These are phyloP conservation scores for Penicillium digitatum DNA, from an alignment of 2,329 filamentous ascomycete species.

Conservation along the genomic window DNA sequence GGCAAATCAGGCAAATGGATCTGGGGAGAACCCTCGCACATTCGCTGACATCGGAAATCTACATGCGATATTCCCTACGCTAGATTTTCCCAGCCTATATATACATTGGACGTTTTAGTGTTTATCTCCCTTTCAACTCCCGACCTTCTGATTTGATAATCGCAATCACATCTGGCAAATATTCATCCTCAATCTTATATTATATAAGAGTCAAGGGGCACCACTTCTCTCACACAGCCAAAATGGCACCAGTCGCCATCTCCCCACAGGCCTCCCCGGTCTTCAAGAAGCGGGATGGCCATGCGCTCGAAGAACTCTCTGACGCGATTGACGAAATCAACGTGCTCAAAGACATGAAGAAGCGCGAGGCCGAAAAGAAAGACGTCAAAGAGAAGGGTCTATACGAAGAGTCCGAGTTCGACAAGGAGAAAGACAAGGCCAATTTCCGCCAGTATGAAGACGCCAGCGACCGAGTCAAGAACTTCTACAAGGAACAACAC, in stretches of 20 bases:
- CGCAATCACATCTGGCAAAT: not conserved
- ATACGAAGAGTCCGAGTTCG: conserved; percentile 62
- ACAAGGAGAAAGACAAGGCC: conserved; percentile 71
- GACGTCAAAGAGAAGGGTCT: conserved; percentile 37
- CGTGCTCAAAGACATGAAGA: conserved; percentile 55
- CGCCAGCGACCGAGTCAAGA: conserved; percentile 78
- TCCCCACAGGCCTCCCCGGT: conserved; percentile 20
- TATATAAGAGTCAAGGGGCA: not conserved
- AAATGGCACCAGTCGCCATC: conserved; percentile 33
- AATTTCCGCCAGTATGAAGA: conserved; percentile 79
- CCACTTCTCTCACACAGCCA: conserved; percentile 3
- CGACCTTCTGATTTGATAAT: not conserved
- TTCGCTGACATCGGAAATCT: conserved; percentile 17
- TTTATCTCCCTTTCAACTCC: not conserved
- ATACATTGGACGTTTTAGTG: conserved; percentile 4
- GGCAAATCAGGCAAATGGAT: conserved; percentile 18
- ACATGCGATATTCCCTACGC: conserved; percentile 13
- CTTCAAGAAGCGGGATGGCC: conserved; percentile 50
- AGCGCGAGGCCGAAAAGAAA: conserved; percentile 51
- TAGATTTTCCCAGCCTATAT: conserved; percentile 13
- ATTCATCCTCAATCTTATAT: not conserved
- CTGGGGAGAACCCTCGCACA: conserved; percentile 3
- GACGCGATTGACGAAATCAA: conserved; percentile 60
- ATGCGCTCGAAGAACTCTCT: conserved; percentile 56
- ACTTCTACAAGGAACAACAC: conserved; percentile 74